Conservation (phyloP, 768 basidiomycete species). For the Piloderma croceum region DNA sequence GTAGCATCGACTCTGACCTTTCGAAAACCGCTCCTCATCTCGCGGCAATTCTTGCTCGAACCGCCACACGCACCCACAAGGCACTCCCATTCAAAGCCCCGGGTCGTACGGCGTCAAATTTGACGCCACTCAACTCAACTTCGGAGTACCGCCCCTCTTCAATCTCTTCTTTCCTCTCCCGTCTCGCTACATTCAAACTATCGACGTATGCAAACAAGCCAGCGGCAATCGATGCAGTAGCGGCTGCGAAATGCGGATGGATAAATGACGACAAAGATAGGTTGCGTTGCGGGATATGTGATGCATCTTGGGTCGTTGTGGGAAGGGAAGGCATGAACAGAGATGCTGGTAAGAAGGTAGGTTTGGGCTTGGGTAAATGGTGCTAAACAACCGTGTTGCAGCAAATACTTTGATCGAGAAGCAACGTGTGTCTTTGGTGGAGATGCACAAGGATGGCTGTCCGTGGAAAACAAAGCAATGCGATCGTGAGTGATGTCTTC, state of each 20-base stretch:
- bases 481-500: conserved; percentile 47
- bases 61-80: conserved; percentile 51
- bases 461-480: conserved; percentile 82
- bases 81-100: conserved; percentile 42
- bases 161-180: conserved; percentile 61
- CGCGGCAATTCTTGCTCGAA: conserved; percentile 64
- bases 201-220: conserved; percentile 80
- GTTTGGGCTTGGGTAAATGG: conserved; percentile 10
- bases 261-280: conserved; percentile 78
- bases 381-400: conserved; percentile 25
- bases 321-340: conserved; percentile 64
- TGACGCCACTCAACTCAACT: conserved; percentile 26
- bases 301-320: conserved; percentile 67
- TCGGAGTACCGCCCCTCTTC: conserved; percentile 80
- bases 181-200: conserved; percentile 73
- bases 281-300: conserved; percentile 67
- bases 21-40: conserved; percentile 65
- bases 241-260: conserved; percentile 82
- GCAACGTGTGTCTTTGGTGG: conserved; percentile 59
- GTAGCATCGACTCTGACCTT: conserved; percentile 15
- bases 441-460: conserved; percentile 74
- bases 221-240: conserved; percentile 64
- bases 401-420: conserved; percentile 71
- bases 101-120: conserved; percentile 19
- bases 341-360: conserved; percentile 65